Conservation (phyloP, 1,284 basidiomycete genomes). For the Inonotus obliquus region DNA sequence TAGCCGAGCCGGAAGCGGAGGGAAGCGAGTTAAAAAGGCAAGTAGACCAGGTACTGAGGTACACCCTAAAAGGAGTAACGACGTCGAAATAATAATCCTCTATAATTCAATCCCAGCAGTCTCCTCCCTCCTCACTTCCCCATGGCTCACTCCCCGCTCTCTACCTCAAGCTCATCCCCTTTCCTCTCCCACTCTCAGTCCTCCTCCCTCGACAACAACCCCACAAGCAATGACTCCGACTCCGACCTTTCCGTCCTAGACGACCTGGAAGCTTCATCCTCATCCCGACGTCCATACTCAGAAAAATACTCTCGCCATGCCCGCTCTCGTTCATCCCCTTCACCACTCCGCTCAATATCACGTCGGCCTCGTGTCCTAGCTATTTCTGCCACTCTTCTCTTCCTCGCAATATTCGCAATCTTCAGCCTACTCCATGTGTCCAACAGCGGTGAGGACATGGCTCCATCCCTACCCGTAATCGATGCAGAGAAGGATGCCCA, state of each 20-base stretch:
- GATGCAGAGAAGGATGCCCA: not conserved
- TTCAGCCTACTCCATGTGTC: slow-evolving; percentile 12
- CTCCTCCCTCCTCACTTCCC: not conserved
- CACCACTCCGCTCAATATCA: not conserved
- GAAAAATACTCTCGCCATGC: slow-evolving; percentile 1
- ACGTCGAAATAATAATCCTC: not conserved
- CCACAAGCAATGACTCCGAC: not conserved
- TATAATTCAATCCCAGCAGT: too few species aligned
- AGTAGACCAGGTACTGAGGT: not conserved
- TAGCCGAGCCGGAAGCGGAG: too few species aligned
- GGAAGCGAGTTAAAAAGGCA: too few species aligned
- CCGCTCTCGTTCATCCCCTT: not conserved
- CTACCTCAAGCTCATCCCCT: not conserved
- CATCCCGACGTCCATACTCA: not conserved
- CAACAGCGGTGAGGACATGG: not conserved
- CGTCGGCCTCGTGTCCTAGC: slow-evolving; percentile 8
- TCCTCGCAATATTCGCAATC: slow-evolving; percentile 1
- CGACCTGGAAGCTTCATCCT: slow-evolving; percentile 10
- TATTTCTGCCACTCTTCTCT: slow-evolving; percentile 3
- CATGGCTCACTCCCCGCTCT: slow-evolving; percentile 7
- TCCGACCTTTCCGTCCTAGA: not conserved
- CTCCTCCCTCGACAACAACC: not conserved
- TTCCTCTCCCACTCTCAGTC: not conserved
- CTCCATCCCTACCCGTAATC: not conserved
- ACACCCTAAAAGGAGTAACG: not conserved